Evolutionary conservation across 2,329 filamentous ascomycete genomes (phyloP).

Genomic region (Coniochaeta sp.): DNA sequence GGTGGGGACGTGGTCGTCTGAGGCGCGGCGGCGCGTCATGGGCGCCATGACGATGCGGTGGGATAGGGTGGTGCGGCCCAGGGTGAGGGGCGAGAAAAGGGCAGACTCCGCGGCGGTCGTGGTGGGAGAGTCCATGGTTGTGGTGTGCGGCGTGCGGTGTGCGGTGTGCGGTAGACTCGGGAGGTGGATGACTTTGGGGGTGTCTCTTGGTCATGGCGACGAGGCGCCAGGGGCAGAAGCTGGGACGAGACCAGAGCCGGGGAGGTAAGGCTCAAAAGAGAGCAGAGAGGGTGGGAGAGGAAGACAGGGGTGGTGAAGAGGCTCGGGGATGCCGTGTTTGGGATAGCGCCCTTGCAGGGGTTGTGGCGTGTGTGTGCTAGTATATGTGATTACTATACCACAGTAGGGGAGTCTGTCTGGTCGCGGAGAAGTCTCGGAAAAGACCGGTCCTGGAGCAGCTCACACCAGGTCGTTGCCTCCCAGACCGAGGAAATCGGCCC

Average conservation of each 20-base stretch:
- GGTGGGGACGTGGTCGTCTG: neutral
- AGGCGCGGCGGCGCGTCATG: neutral
- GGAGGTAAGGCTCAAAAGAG: neutral
- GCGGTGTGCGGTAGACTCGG: too few species aligned
- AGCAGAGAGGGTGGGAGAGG: neutral
- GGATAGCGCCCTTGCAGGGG: neutral
- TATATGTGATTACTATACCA: neutral
- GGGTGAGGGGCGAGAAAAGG: neutral
- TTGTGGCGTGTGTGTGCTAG: neutral
- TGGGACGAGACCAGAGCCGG: neutral
- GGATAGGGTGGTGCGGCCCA: neutral
- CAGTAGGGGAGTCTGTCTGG: neutral
- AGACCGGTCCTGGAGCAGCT: neutral
- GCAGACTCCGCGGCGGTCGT: too few species aligned
- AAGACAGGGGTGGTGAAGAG: neutral
- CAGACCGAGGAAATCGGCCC: neutral
- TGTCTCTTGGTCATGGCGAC: neutral
- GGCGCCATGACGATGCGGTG: constrained; percentile 3
- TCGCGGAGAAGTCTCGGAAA: neutral
- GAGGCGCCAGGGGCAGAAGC: neutral
- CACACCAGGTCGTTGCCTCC: neutral
- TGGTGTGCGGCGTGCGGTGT: too few species aligned
- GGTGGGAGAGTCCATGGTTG: too few species aligned
- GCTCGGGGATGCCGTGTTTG: neutral
- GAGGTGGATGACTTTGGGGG: too few species aligned